Percentiles rank a stretch among this genome's conserved stretches.
These are phyloP conservation scores for Chloranthus sessilifolius DNA, from an alignment of 164 flowering plant genomes.

Conservation along the genomic window DNA sequence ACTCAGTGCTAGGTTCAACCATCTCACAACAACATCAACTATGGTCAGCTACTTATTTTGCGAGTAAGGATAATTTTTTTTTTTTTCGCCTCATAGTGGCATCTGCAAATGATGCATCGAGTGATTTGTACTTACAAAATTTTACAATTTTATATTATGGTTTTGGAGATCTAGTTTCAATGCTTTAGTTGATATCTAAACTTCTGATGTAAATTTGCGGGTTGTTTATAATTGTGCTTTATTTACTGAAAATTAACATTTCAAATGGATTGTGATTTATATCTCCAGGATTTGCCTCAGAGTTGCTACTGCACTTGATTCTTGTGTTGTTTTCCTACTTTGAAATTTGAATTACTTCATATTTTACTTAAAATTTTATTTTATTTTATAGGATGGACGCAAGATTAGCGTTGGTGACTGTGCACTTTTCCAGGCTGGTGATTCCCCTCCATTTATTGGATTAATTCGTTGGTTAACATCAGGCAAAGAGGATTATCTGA, in stretches of 20 bases:
- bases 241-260: neutral
- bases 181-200: too few species aligned
- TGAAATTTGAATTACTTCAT: neutral
- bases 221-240: neutral
- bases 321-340: neutral
- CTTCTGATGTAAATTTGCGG: neutral
- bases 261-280: too few species aligned
- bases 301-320: neutral
- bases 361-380: neutral
- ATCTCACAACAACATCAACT: too few species aligned
- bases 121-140: too few species aligned
- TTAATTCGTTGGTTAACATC: conserved; percentile 50
- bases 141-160: too few species aligned
- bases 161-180: too few species aligned
- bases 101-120: too few species aligned
- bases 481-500: conserved; percentile 38
- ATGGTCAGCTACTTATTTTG: too few species aligned
- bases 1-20: too few species aligned
- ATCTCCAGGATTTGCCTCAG: too few species aligned
- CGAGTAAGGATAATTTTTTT: too few species aligned
- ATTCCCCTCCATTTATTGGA: conserved; percentile 84
- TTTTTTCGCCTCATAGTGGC: too few species aligned
- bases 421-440: conserved; percentile 84
- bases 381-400: conserved; percentile 69
- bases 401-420: conserved; percentile 81